Evolutionary conservation across 2,329 filamentous ascomycete genomes (phyloP).

Genomic region (Fusarium sp.): DNA sequence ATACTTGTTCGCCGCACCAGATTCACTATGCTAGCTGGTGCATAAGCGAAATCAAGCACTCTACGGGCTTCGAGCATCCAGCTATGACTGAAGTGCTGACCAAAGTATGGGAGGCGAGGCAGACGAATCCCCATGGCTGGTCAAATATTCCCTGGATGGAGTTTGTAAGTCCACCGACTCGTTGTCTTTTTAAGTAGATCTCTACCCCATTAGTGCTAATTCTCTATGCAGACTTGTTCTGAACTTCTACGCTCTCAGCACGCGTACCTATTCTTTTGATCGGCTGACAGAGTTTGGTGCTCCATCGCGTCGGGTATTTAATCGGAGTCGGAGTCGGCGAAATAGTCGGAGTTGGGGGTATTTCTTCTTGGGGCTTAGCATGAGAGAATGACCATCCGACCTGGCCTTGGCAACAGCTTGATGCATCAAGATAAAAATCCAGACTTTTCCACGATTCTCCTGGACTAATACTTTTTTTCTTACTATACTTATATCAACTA

Average conservation of each 20-base stretch:
- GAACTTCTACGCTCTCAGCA: constrained; percentile 30
- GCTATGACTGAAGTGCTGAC: constrained; percentile 46
- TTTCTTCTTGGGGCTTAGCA: constrained; percentile 8
- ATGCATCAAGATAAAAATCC: constrained; percentile 2
- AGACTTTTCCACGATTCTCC: accelerated
- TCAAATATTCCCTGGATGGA: constrained; percentile 48
- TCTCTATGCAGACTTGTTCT: constrained; percentile 28
- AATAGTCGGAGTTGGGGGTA: constrained; percentile 16
- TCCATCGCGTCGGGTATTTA: neutral
- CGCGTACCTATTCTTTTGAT: constrained; percentile 41
- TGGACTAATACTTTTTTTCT: accelerated
- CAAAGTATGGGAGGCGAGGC: constrained; percentile 45
- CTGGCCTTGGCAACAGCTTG: neutral
- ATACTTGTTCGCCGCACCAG: constrained; percentile 43
- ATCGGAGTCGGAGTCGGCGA: constrained; percentile 18
- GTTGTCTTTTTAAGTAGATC: neutral
- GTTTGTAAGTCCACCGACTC: constrained; percentile 38
- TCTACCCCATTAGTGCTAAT: neutral
- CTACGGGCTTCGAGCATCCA: constrained; percentile 44
- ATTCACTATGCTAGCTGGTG: constrained; percentile 46
- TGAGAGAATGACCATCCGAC: neutral
- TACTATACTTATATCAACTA: neutral
- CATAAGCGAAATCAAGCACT: constrained; percentile 42
- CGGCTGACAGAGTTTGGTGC: neutral
- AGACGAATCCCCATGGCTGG: constrained; percentile 26